Base-by-base conservation (phyloP, 2,329 filamentous ascomycete species). In the Aspergillus novoparasiticus region DNA sequence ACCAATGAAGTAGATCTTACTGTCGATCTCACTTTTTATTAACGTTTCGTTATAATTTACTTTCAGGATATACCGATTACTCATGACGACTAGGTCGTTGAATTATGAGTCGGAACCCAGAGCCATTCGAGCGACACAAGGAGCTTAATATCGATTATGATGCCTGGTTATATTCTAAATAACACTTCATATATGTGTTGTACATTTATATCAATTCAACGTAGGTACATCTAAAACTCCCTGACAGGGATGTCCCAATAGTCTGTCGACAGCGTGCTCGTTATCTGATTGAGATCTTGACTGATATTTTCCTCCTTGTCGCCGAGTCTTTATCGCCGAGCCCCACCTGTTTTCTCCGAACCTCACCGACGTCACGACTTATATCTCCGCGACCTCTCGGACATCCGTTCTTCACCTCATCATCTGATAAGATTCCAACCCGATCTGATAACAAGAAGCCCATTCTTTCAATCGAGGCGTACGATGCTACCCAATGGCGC, bases 131-230 rank as follows among this genome's bases (percentile, higher is more conserved):
- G 14, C 14, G 14, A 36, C 6, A 41, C 3, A 9, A 4, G 1
- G 8, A 10, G 39, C 8, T 8, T 41, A 19, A 19, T 6, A 6
- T 19, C 6, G 16, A 19, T 3, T 19, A 19, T 8, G 6, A 19
- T 2, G 10, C 6, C 19, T 1, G 19, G 6, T n/a, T n/a, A 9
- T 4, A 41, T 10, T 1, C 0, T n/a, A 4, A 1, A 10, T 19
- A n/a, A 8, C 0, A n/a, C 16, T n/a, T 6, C 3, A 10, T n/a
- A 10, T 0, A 1, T 41, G 1, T 4, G 10, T 4, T 41, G 1
- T 4, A n/a, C 10, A 0, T 6, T 10, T 19, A 41, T n/a, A n/a
- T 4, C 1, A 41, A 9, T 10, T n/a, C 1, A 41, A 19, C 3
- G 19, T 1, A 41, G 39, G 8, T 19, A n/a, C 19, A 19, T 41